Evolutionary conservation across 2,329 filamentous ascomycete species (phyloP).

Genomic region (Ceratocystis cacaofunesta): DNA sequence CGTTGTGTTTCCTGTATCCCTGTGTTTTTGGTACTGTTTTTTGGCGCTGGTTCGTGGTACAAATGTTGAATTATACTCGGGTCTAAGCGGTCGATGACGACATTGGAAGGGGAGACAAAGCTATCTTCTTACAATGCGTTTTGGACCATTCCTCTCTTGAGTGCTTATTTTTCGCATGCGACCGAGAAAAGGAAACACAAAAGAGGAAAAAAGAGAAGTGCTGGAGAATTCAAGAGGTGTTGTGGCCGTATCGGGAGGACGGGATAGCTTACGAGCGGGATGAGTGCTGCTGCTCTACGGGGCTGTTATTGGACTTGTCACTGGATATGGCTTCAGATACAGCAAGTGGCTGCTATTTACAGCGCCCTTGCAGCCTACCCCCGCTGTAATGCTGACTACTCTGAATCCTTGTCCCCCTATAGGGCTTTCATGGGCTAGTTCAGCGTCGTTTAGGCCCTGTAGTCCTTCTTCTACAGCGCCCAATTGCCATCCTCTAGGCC

Average conservation of each 20-base stretch:
- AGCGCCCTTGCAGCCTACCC: too few species aligned
- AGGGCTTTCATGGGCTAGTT: neutral
- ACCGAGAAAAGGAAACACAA: too few species aligned
- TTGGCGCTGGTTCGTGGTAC: neutral
- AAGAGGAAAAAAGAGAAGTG: too few species aligned
- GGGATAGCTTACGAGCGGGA: too few species aligned
- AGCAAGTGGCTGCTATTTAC: too few species aligned
- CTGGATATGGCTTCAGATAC: too few species aligned
- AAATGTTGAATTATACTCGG: neutral
- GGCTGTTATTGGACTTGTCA: too few species aligned
- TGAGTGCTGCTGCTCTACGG: too few species aligned
- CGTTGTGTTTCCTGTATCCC: neutral
- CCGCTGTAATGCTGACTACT: too few species aligned
- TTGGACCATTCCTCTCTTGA: neutral
- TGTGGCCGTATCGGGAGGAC: too few species aligned
- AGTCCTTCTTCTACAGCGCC: neutral
- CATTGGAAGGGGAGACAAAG: neutral
- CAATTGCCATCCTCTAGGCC: neutral
- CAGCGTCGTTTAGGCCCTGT: neutral
- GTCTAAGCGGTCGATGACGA: slow-evolving; percentile 6
- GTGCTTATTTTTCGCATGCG: neutral
- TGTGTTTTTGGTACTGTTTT: neutral
- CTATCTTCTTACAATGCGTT: neutral
- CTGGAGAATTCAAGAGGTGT: too few species aligned
- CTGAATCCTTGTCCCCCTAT: neutral